Evolutionary conservation across 106 monocot genomes (phyloP), one percentile per base, ranked within the genome.

Genomic region (Dendrobium officinale): DNA sequence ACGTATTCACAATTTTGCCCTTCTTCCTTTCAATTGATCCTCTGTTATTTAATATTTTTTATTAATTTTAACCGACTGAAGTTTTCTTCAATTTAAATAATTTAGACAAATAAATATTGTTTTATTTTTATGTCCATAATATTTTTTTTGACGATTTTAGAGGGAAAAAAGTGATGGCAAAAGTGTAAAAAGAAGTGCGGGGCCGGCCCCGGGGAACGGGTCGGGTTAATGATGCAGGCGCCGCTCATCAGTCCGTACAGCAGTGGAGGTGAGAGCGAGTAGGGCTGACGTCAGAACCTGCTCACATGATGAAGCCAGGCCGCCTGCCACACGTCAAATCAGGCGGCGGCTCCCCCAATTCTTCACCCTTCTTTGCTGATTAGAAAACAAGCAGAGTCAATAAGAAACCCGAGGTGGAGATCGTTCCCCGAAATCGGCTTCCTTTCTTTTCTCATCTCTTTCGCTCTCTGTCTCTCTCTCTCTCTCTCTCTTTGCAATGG

Each of bases 281-380:
- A 80, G 80, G 80, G 80, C 80, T 80, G 70, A 72, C 37, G 72
- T 80, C 72, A 72, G 18, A 33, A 72, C 80, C 68, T 73, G 70
- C 33, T 33, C 70, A 70, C 67, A 67, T 67, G 67, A 67, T 29
- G 67, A 26, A 44, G 9, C 51, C 2, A 61, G 10, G 9, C 19
- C 72, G 17, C 70, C 72, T 70, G 80, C 47, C 73, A 80, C 80
- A 73, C 80, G 80, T 80, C 80, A 51, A 72, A 72, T 80, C 80
- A 72, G 72, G 80, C 80, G 80, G 80, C 80, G 80, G 51, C 79
- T 47, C 27, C 27, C 18, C 31, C 17, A 10, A 18, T 22, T 18
- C 74, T 4, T 44, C 42, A 10, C n/a, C 42, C 51, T 3, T 45
- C 6, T 45, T 13, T 15, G 37, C 51, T 15, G 15, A 51, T 51